Evolutionary conservation across 805 yeast species (phyloP), one percentile per base, ranked within the genome.

Genomic region (Pichia occidentalis): DNA sequence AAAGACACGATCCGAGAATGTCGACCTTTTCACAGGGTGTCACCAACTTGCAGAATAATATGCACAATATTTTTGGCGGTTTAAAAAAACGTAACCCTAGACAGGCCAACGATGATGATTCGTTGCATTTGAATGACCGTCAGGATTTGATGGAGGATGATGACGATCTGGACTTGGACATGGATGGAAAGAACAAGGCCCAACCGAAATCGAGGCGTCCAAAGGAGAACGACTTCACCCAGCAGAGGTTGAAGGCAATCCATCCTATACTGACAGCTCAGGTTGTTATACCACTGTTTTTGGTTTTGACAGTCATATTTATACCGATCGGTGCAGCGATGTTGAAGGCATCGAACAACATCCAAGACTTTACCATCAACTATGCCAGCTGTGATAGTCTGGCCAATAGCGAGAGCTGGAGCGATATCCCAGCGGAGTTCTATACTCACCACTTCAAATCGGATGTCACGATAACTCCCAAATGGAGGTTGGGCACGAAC

Each of bases 311-410:
- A 0, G 65, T 86, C 22, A 69, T 92, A 5, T 90, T 92, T 61
- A 84, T 94, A 0, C 97, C 97, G 2, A 69, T 92, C 33, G 98
- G 98, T 5, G 86, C 85, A 9, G 92, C 85, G 16, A 73, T 90
- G 56, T 63, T 87, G 25, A 77, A 74, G 49, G 85, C 95, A 13
- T 73, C 87, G 11, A 66, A 71, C 50, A 73, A 77, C 46, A 90
- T 88, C 12, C 85, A 90, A 53, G 84, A 85, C 53, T 50, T 92
- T 21, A 68, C 71, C 16, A 73, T 92, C 30, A 84, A 87, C 49
- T 90, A 90, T 57, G 74, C 88, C 23, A 59, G 73, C 23, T 90
- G 98, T 61, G 67, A 56, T 24, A 52, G 47, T 3, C 44, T 65
- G 30, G 85, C 85, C 3, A 57, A 63, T 8, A 46, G 63, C 3